A percentile compares a stretch with the other conserved stretches of the same genome.
Evolutionary conservation across 768 basidiomycete species (phyloP).

Genomic region (Suillus paluster): DNA sequence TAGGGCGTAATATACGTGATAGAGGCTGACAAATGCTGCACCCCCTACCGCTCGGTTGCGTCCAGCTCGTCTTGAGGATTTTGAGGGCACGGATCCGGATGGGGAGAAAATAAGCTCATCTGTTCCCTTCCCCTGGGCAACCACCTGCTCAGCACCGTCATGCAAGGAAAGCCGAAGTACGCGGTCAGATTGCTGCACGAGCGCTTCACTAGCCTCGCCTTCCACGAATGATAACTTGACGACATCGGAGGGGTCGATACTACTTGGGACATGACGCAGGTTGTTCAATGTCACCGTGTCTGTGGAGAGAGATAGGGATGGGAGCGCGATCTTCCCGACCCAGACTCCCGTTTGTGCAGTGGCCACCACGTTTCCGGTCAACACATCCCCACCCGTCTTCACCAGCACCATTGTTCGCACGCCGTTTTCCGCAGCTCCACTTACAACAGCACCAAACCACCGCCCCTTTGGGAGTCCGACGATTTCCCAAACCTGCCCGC

Average conservation of each 20-base stretch:
- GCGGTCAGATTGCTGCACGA: constrained; percentile 60
- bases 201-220: constrained; percentile 48
- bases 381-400: constrained; percentile 59
- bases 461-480: constrained; percentile 65
- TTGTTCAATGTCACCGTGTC: constrained; percentile 47
- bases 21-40: constrained; percentile 72
- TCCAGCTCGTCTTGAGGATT: background rate
- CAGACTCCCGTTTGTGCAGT: constrained; percentile 69
- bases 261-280: constrained; percentile 53
- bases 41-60: constrained; percentile 34
- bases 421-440: constrained; percentile 43
- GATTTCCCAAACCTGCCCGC: constrained; percentile 50
- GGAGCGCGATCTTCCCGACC: constrained; percentile 60
- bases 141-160: constrained; percentile 46
- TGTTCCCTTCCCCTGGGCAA: constrained; percentile 63
- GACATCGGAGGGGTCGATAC: constrained; percentile 46
- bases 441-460: constrained; percentile 64
- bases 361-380: constrained; percentile 68
- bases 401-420: constrained; percentile 62
- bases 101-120: constrained; percentile 56
- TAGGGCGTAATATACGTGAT: constrained; percentile 64
- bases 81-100: background rate
- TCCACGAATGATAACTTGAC: constrained; percentile 62
- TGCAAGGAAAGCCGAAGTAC: constrained; percentile 57
- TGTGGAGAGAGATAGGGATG: constrained; percentile 33